These are phyloP conservation scores for Coemansia sp. DNA, from an alignment of 192 early-diverging fungal genomes.

Conservation along the genomic window DNA sequence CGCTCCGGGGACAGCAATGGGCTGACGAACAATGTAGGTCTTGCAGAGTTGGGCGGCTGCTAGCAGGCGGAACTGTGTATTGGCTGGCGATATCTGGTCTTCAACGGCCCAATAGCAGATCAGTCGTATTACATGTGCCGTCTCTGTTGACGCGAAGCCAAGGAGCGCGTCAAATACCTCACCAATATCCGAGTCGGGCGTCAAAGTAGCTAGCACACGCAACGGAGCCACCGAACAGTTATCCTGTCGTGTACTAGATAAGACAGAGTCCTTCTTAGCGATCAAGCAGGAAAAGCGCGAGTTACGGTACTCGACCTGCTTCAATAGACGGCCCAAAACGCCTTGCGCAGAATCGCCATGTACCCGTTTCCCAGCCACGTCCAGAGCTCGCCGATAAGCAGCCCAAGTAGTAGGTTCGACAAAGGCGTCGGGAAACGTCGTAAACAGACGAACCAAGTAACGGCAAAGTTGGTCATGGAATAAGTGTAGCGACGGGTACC, in stretches of 20 bases:
- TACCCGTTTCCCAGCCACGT: not conserved
- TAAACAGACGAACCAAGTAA: constrained; percentile 35
- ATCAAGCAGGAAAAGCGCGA: constrained; percentile 15
- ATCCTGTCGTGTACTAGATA: not conserved
- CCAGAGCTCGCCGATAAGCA: constrained; percentile 20
- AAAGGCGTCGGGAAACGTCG: constrained; percentile 45
- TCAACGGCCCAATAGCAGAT: constrained; percentile 48
- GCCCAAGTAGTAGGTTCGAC: constrained; percentile 53
- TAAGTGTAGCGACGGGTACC: constrained; percentile 18
- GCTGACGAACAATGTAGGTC: not conserved
- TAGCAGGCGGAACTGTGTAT: constrained; percentile 22
- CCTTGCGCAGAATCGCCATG: not conserved
- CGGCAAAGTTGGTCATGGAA: constrained; percentile 18
- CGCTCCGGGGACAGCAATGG: not conserved
- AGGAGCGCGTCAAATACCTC: constrained; percentile 14
- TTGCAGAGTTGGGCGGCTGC: constrained; percentile 22
- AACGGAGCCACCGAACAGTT: constrained; percentile 11
- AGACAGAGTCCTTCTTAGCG: not conserved
- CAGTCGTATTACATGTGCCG: constrained; percentile 21
- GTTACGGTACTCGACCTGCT: constrained; percentile 32
- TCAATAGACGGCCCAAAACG: not conserved
- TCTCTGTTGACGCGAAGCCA: not conserved
- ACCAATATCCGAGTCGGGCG: constrained; percentile 14
- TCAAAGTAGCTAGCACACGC: constrained; percentile 10
- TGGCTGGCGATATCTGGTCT: constrained; percentile 6